Evolutionary conservation across 306 rosid genomes (phyloP).

Genomic region (Casuarina cunninghamiana): DNA sequence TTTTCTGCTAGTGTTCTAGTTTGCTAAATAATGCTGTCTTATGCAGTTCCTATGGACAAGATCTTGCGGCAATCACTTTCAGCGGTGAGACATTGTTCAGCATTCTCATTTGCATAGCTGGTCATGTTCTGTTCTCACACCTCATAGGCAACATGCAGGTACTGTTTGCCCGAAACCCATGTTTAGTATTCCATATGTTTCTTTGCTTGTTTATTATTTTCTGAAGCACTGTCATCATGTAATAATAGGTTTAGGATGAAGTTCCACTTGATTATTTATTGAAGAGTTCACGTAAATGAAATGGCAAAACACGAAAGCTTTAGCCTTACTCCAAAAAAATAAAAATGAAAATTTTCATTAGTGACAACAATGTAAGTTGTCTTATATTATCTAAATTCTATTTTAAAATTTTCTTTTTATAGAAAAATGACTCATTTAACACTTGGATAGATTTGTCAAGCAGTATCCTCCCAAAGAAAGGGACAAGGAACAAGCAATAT

Average conservation of each 20-base stretch:
- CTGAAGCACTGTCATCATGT: not conserved
- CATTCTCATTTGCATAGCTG: conserved; percentile 61
- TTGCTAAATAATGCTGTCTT: conserved; percentile 6
- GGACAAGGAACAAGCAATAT: no score
- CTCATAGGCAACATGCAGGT: conserved; percentile 97
- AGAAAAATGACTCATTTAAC: no score
- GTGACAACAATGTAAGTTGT: no score
- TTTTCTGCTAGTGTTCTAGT: conserved; percentile 5
- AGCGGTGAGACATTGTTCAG: conserved; percentile 58
- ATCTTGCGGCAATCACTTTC: conserved; percentile 47
- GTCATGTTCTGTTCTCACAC: conserved; percentile 80
- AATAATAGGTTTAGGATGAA: not conserved
- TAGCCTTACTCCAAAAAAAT: no score
- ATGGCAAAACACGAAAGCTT: no score
- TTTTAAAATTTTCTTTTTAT: no score
- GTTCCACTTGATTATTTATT: not conserved
- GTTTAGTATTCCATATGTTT: not conserved
- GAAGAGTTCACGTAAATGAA: not conserved
- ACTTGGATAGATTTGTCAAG: no score
- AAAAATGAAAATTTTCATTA: no score
- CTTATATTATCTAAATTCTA: no score
- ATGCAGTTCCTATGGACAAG: conserved; percentile 83
- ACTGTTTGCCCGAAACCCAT: conserved; percentile 10
- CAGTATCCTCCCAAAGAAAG: no score
- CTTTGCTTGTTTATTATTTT: not conserved